Evolutionary conservation across 139 green algal genomes (phyloP), one percentile per base, ranked within the genome.

Genomic region (Deuterostichococcus epilithicus): DNA sequence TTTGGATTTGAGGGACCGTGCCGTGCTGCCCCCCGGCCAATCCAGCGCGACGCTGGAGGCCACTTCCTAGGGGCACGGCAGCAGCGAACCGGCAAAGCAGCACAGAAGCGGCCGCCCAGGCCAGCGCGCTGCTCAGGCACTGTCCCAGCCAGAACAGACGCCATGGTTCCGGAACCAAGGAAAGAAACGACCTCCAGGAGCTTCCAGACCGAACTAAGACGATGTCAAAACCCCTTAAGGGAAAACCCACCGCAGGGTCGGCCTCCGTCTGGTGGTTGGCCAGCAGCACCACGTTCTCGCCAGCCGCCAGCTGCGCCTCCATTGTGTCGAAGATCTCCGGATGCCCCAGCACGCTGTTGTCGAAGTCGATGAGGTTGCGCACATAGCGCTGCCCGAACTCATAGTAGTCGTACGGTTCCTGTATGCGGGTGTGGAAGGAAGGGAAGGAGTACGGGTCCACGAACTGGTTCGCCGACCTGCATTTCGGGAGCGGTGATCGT

Each of bases 221-320:
- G 20, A 65, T n/a, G 47, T 44, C 10, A 3, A 76, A n/a, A n/a
- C n/a, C n/a, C n/a, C n/a, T n/a, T n/a, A n/a, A n/a, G n/a, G n/a
- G n/a, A n/a, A n/a, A n/a, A n/a, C 52, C 28, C 52, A 63, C 52
- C 52, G 90, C 96, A 1, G 96, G 94, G 83, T 99, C 96, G 1
- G 95, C 96, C 84, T 99, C 96, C 26, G 92, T 97, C 87, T 99
- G 94, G 84, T 99, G 96, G 86, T 99, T 99, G 65, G 96, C 94
- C 38, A 99, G 84, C 37, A 99, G 78, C 25, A 99, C 85, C 1
- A 99, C 95, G 84, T 99, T 99, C 52, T 99, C 77, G 42, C 91
- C 91, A 18, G 74, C 79, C 1, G 83, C 79, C 38, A 97, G 82
- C 80, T 89, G 84, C 68, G 76, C 75, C 58, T 88, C 68, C 22